Evolutionary conservation across 495 filamentous ascomycete species (phyloP), one percentile per base, ranked within the genome.

Genomic region (Tetracladium setigerum): DNA sequence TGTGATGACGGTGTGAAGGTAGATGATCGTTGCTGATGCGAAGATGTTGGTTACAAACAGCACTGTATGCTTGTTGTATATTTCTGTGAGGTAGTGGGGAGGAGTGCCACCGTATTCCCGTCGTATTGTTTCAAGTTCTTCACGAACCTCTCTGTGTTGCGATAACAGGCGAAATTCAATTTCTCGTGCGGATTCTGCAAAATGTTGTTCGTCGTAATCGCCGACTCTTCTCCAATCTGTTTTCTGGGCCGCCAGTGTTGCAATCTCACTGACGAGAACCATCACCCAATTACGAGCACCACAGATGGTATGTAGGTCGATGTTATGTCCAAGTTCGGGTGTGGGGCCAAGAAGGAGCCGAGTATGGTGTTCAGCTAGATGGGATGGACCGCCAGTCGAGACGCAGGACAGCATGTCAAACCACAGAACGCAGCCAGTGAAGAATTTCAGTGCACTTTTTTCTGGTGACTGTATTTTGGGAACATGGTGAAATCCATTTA

Each of bases 391-490:
- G 27, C 34, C 32, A 12, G 44, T 46, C 5, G 44, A 46, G 18
- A 37, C 22, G 13, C 16, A 27, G 30, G 44, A 37, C 1, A 46
- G 15, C 14, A 38, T 38, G 30, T 46, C 44, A 27, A 37, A 46
- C 44, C 44, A 46, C 8, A 27, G 17, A 16, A 46, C 27, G 19
- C 32, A 16, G 2, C 32, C 32, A 27, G 31, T 37, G 16, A 46
- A 46, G 27, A 46, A 46, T 38, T 15, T 38, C 15, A 46, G 32
- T 19, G 44, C 44, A n/a, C 12, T 15, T 13, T 44, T 19, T 12
- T 12, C 13, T 4, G 38, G 19, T 4, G 38, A 15, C 4, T 40
- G 22, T 27, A 27, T 27, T 7, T 17, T 12, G 13, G 6, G 41
- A 5, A 13, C 34, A 11, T 12, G 24, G 14, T 33, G 22, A 32